These are phyloP conservation scores for Talaromyces atroroseus DNA, from an alignment of 2,329 filamentous ascomycete genomes.

Conservation along the genomic window DNA sequence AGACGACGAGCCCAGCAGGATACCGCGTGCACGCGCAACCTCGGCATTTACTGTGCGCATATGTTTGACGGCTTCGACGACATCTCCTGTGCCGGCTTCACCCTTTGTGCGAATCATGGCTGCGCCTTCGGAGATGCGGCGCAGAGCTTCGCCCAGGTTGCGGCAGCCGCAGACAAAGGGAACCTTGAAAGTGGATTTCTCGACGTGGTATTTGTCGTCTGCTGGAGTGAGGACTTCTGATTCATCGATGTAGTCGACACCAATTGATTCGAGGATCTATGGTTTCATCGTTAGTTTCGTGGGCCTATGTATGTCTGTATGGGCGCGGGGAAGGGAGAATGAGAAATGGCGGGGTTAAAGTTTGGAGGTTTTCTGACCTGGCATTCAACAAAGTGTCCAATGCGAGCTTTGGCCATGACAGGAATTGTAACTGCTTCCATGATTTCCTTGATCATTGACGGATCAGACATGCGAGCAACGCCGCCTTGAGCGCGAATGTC, in stretches of 20 bases:
- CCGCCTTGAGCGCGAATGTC: conserved; percentile 91
- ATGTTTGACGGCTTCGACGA: conserved; percentile 93
- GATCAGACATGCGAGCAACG: conserved; percentile 95
- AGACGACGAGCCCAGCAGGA: conserved; percentile 35
- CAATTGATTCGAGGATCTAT: conserved; percentile 87
- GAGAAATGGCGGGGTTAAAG: background rate
- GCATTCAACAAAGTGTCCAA: conserved; percentile 97
- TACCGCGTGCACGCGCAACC: conserved; percentile 64
- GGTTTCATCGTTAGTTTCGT: too few relatives aligned
- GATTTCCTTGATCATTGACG: conserved; percentile 89
- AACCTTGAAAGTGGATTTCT: conserved; percentile 74
- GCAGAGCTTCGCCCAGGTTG: conserved; percentile 86
- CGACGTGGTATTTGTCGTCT: conserved; percentile 84
- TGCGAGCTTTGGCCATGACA: conserved; percentile 98
- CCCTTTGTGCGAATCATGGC: conserved; percentile 99
- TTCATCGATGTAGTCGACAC: conserved; percentile 97
- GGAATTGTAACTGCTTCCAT: conserved; percentile 93
- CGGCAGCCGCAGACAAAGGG: conserved; percentile 97
- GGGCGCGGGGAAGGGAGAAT: too few relatives aligned
- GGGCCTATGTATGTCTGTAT: too few relatives aligned
- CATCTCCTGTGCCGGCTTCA: conserved; percentile 93
- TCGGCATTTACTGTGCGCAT: conserved; percentile 85
- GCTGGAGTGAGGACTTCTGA: conserved; percentile 95
- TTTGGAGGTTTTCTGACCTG: conserved; percentile 50
- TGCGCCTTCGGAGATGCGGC: conserved; percentile 85